These are phyloP conservation scores for Calonectria henricotiae DNA, from an alignment of 2,329 filamentous ascomycete species.

Conservation along the genomic window DNA sequence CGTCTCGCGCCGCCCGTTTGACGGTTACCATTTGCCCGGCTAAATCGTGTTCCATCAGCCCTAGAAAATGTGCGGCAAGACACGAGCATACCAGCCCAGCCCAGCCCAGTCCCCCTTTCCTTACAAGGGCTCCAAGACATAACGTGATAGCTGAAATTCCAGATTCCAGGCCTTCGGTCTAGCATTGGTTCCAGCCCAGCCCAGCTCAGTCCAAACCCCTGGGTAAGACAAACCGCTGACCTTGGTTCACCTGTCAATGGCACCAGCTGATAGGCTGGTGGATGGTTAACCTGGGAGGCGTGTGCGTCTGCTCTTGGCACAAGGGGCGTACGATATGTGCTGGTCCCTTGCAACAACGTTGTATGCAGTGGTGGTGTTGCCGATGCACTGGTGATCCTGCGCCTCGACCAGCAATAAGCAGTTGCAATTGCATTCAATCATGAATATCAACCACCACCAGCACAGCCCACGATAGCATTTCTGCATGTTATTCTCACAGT, in stretches of 20 bases:
- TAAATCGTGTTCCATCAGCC: constrained; percentile 38
- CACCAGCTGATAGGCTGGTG: constrained; percentile 35
- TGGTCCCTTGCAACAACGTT: constrained; percentile 23
- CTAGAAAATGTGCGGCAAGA: constrained; percentile 7
- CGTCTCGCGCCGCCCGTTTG: constrained; percentile 31
- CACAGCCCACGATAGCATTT: neutral
- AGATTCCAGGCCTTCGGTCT: constrained; percentile 27
- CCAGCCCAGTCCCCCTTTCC: constrained; percentile 1
- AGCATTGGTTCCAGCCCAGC: constrained; percentile 25
- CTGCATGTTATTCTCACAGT: neutral
- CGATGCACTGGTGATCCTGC: constrained; percentile 41
- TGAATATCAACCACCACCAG: constrained; percentile 35
- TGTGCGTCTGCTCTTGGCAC: constrained; percentile 27
- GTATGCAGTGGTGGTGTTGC: constrained; percentile 36
- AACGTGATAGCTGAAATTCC: constrained; percentile 22
- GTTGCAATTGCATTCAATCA: constrained; percentile 22
- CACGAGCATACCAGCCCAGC: neutral
- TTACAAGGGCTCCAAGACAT: constrained; percentile 4
- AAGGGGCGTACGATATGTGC: constrained; percentile 21
- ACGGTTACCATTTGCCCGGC: constrained; percentile 44
- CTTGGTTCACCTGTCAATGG: constrained; percentile 35
- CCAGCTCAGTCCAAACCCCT: constrained; percentile 19
- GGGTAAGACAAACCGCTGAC: constrained; percentile 38
- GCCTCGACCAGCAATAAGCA: constrained; percentile 20
- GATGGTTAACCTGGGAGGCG: constrained; percentile 30